Base-by-base conservation (phyloP, 495 filamentous ascomycete species). In the Neurospora pannonica region DNA sequence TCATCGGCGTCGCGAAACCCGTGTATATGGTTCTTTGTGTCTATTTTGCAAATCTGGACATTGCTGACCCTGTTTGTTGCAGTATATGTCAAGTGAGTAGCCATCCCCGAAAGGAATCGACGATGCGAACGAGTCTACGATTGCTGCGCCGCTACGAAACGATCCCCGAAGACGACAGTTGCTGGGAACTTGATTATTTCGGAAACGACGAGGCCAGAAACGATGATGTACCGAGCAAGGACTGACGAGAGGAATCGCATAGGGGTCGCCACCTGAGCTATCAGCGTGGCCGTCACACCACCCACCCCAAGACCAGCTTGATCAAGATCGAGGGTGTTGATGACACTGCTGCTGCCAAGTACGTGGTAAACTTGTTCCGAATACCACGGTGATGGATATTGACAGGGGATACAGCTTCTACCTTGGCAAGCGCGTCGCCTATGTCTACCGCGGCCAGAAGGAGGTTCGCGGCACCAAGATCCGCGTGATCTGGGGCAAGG, bases 401-500 rank as follows among this genome's bases (percentile, higher is more conserved):
- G 71, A 75, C 78, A 71, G 28, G 54, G 74, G 71, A 46, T 67
- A 46, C 78, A 93, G 89, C 84, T 95, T 95, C 89, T 95, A 94
- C 87, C 87, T 93, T 71, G 95, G 96, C 88, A 98, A 99, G 90
- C 94, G 92, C 86, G 89, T 97, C 82, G 95, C 95, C 79, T 98
- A 94, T 84, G 94, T 99, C 84, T 98, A 98, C 88, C 92, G 94
- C 78, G 96, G 91, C 75, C 90, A 92, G 87, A 92, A 89, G 86
- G 94, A 97, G 88, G 87, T 95, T 79, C 93, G 94, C 79, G 96
- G 96, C 82, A 94, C 94, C 83, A 97, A 98, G 90, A 94, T 98
- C 85, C 88, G 95, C 82, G 95, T 98, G 76, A 98, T 98, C 87
- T 99, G 97, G 96, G 97, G 97, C 86, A 98, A 97, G 89, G 90